Evolutionary conservation across 768 basidiomycete species (phyloP).

Genomic region (Mrakia gelida): DNA sequence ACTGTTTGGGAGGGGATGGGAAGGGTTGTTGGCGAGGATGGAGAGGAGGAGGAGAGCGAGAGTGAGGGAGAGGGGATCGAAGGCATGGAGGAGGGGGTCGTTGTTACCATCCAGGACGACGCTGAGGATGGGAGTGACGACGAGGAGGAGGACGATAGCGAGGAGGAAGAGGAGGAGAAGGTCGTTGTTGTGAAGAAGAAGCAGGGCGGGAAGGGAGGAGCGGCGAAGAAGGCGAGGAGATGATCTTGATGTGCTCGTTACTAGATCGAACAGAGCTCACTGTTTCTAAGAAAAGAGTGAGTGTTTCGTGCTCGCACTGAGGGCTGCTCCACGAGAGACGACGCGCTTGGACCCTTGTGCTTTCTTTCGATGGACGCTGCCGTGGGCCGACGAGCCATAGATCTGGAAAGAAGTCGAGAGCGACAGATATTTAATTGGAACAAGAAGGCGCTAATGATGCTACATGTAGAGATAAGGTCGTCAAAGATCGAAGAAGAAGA

Average conservation of each 20-base stretch:
- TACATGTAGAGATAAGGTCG: too few species aligned
- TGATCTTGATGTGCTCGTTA: background rate
- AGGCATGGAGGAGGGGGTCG: slow-evolving; percentile 17
- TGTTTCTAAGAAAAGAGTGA: too few species aligned
- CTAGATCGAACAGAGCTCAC: too few species aligned
- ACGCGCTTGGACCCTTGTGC: too few species aligned
- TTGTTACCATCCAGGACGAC: slow-evolving; percentile 5
- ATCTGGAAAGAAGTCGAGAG: too few species aligned
- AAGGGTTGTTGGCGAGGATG: background rate
- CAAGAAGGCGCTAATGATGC: too few species aligned
- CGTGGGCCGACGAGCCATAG: too few species aligned
- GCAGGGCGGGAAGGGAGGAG: slow-evolving; percentile 4
- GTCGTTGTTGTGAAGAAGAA: background rate
- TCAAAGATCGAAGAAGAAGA: too few species aligned
- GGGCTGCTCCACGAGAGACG: too few species aligned
- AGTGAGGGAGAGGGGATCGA: slow-evolving; percentile 14
- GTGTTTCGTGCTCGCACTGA: too few species aligned
- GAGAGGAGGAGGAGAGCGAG: slow-evolving; percentile 21
- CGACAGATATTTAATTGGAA: too few species aligned
- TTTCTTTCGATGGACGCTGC: too few species aligned
- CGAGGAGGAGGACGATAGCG: slow-evolving; percentile 7
- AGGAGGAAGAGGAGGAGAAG: slow-evolving; percentile 11
- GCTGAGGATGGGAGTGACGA: slow-evolving; percentile 3
- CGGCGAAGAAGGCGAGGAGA: slow-evolving; percentile 14
- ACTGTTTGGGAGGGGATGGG: slow-evolving; percentile 67